phyloP scores from a whole-genome alignment of 2,329 filamentous ascomycete species.

The Verticillium dahliae region DNA sequence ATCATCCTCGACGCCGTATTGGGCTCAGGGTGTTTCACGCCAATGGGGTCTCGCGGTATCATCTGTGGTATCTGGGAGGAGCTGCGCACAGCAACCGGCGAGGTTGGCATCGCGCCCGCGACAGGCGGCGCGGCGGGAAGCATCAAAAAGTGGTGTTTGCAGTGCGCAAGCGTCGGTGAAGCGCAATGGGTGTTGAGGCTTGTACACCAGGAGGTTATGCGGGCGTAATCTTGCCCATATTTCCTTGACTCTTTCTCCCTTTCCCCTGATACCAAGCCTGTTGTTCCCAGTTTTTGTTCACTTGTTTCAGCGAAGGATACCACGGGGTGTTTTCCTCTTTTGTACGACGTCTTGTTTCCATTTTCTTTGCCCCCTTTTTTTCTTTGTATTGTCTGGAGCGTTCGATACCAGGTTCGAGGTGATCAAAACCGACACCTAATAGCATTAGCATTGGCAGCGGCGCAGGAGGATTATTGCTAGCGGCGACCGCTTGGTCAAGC shows the following conservation, averaged over 20 bases:
- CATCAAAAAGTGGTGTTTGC: constrained; percentile 59
- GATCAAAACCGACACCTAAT: background rate
- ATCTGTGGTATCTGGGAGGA: constrained; percentile 86
- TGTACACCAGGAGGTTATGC: constrained; percentile 49
- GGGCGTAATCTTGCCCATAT: constrained; percentile 3
- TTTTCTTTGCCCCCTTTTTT: background rate
- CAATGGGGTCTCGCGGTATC: constrained; percentile 78
- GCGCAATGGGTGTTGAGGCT: constrained; percentile 50
- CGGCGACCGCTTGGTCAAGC: background rate
- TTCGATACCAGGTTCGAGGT: background rate
- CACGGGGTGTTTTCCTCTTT: background rate
- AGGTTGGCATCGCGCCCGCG: constrained; percentile 43
- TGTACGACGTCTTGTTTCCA: background rate
- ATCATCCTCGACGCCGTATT: constrained; percentile 78
- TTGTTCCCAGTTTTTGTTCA: background rate
- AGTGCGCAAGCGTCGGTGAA: constrained; percentile 46
- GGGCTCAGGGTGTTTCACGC: constrained; percentile 76
- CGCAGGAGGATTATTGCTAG: background rate
- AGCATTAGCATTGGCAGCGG: background rate
- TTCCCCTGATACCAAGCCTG: too few species aligned
- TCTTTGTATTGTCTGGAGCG: background rate
- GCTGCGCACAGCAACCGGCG: constrained; percentile 55
- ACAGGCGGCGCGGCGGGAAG: constrained; percentile 45
- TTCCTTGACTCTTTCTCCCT: background rate
- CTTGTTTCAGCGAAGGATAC: background rate